Conservation (phyloP, 2,329 filamentous ascomycete species). For the Stemphylium vesicarium region DNA sequence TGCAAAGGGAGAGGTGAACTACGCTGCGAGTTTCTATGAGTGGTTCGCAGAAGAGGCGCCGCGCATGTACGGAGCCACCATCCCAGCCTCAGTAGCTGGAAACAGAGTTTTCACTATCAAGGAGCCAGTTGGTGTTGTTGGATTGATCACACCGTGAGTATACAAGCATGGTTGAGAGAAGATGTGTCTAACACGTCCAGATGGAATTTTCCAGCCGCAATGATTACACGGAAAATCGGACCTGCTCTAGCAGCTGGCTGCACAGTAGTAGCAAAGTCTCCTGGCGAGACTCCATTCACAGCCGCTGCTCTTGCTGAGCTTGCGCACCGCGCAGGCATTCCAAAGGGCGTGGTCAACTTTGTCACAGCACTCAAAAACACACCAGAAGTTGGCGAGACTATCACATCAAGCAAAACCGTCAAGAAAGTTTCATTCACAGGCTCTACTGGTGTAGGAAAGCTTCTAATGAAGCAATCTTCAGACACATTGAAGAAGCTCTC, state of each 20-base stretch:
- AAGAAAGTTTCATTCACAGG: conserved; percentile 96
- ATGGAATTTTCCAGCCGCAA: conserved; percentile 76
- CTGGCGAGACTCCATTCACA: conserved; percentile 90
- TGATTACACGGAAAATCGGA: conserved; percentile 59
- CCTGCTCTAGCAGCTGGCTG: conserved; percentile 90
- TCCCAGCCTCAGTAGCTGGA: conserved; percentile 70
- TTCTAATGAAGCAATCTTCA: conserved; percentile 91
- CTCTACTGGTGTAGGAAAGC: conserved; percentile 66
- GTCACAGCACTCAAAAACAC: conserved; percentile 83
- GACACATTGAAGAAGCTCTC: conserved; percentile 84
- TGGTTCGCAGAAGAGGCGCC: conserved; percentile 52
- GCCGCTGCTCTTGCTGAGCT: conserved; percentile 87
- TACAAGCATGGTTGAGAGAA: neutral
- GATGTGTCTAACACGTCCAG: conserved; percentile 37
- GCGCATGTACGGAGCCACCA: conserved; percentile 67
- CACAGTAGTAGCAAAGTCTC: conserved; percentile 90
- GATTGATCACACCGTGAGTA: conserved; percentile 75
- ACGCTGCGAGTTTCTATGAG: conserved; percentile 51
- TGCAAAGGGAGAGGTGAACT: conserved; percentile 50
- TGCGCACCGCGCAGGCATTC: conserved; percentile 84
- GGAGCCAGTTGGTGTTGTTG: conserved; percentile 84
- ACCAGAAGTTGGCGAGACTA: conserved; percentile 73
- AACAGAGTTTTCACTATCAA: conserved; percentile 81
- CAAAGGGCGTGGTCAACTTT: conserved; percentile 88
- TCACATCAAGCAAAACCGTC: conserved; percentile 78